phyloP scores from a whole-genome alignment of 192 early-diverging fungal genomes.

The Linnemannia elongata region DNA sequence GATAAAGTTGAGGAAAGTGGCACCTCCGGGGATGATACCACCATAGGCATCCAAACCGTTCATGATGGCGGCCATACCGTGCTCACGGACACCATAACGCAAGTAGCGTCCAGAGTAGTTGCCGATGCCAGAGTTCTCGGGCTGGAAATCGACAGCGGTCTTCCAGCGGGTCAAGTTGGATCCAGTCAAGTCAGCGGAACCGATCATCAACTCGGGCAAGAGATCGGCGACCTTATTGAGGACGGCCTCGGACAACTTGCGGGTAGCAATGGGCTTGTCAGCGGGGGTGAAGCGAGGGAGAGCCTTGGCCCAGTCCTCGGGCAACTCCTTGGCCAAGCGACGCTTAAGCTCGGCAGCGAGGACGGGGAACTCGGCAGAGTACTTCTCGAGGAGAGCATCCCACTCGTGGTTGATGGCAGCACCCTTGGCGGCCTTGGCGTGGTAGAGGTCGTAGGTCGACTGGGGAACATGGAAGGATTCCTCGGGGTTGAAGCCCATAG shows the following conservation, averaged over 20 bases:
- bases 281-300: conserved; percentile 88
- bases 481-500: conserved; percentile 87
- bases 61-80: conserved; percentile 96
- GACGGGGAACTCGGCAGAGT: conserved; percentile 79
- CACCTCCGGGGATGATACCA: conserved; percentile 87
- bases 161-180: conserved; percentile 99
- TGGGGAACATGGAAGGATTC: conserved; percentile 80
- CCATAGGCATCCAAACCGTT: conserved; percentile 95
- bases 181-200: conserved; percentile 97
- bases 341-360: conserved; percentile 82
- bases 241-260: conserved; percentile 90
- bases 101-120: conserved; percentile 91
- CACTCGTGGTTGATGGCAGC: conserved; percentile 78
- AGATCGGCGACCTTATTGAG: conserved; percentile 85
- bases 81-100: conserved; percentile 98
- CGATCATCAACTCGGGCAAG: conserved; percentile 93
- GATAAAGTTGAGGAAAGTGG: conserved; percentile 96
- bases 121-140: conserved; percentile 79
- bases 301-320: conserved; percentile 76
- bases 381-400: conserved; percentile 80
- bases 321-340: conserved; percentile 81
- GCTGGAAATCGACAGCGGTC: conserved; percentile 94
- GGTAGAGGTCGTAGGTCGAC: conserved; percentile 70
- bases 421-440: conserved; percentile 67
- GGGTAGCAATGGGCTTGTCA: conserved; percentile 89